These are phyloP conservation scores for Alisma plantagoaquatica DNA, from an alignment of 106 monocot species.

Conservation along the genomic window DNA sequence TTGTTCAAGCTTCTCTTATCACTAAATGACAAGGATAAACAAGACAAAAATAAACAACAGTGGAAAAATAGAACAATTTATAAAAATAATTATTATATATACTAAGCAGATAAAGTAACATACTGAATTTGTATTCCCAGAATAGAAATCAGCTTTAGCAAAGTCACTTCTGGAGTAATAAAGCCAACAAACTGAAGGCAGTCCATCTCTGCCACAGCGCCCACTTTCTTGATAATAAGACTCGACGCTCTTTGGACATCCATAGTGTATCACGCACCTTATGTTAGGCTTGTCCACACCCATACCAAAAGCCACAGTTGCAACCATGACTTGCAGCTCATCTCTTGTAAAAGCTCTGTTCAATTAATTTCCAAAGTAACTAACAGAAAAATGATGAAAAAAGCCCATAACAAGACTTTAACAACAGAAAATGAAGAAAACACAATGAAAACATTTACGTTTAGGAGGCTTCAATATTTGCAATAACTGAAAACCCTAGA, in stretches of 20 bases:
- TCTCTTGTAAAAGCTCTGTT: slow-evolving; percentile 82
- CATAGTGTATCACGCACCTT: slow-evolving; percentile 97
- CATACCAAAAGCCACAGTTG: slow-evolving; percentile 99
- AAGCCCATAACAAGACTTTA: too few relatives aligned
- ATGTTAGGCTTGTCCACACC: slow-evolving; percentile 97
- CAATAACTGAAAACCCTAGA: too few relatives aligned
- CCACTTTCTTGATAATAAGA: slow-evolving; percentile 99
- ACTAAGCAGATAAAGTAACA: slow-evolving; percentile 12
- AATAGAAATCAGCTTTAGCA: slow-evolving; percentile 90
- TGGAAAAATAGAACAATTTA: not conserved
- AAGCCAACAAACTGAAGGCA: slow-evolving; percentile 82
- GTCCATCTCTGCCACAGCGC: slow-evolving; percentile 93
- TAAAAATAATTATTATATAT: not conserved
- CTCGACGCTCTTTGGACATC: slow-evolving; percentile 93
- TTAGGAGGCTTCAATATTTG: too few relatives aligned
- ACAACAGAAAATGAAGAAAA: too few relatives aligned
- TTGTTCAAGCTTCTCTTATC: too few relatives aligned
- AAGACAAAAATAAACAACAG: too few relatives aligned
- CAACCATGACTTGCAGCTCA: slow-evolving; percentile 89
- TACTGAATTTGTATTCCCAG: slow-evolving; percentile 62
- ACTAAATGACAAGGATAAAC: too few relatives aligned
- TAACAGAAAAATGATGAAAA: not conserved
- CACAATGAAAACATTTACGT: too few relatives aligned
- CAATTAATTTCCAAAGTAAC: not conserved
- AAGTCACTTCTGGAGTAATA: slow-evolving; percentile 95